Percentiles rank a stretch among this genome's conserved stretches.
Evolutionary conservation across 139 green algal genomes (phyloP).

Genomic region (Astrephomene gubernaculifera): DNA sequence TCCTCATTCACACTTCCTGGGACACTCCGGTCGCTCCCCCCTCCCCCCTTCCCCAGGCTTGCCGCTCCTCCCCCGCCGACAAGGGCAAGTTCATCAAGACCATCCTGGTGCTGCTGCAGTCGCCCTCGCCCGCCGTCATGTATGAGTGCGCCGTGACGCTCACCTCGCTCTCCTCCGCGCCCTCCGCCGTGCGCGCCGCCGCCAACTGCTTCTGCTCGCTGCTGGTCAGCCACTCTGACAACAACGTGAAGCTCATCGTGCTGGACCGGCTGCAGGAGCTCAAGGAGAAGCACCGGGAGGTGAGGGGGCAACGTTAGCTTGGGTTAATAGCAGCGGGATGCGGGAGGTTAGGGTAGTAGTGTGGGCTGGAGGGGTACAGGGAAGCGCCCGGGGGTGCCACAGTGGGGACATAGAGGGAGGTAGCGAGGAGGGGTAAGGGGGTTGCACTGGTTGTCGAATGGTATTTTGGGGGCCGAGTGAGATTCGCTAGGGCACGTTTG

Average conservation of each 20-base stretch:
- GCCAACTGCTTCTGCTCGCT: constrained; percentile 98
- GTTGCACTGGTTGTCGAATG: too few species aligned
- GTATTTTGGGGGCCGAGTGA: too few species aligned
- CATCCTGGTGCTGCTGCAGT: constrained; percentile 94
- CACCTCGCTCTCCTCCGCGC: constrained; percentile 90
- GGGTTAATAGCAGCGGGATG: too few species aligned
- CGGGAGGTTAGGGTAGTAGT: too few species aligned
- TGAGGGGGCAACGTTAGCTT: constrained; percentile 52
- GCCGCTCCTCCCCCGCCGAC: constrained; percentile 81
- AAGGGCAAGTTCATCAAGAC: constrained; percentile 99
- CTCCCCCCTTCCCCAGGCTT: constrained; percentile 70
- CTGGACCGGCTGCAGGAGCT: constrained; percentile 90
- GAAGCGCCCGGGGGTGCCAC: too few species aligned
- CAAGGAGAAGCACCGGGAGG: constrained; percentile 79
- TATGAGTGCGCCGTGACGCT: constrained; percentile 97
- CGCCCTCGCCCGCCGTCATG: constrained; percentile 87
- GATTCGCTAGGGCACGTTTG: too few species aligned
- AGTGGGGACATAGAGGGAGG: too few species aligned
- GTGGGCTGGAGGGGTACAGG: too few species aligned
- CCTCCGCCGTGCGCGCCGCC: constrained; percentile 94
- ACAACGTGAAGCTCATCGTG: constrained; percentile 99
- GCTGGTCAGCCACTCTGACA: constrained; percentile 95
- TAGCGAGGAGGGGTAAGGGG: too few species aligned
- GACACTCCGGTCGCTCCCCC: too few species aligned
- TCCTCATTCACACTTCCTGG: too few species aligned